Base-by-base conservation (phyloP, 257 asterid genomes). In the Nyctanthes arbortristis region DNA sequence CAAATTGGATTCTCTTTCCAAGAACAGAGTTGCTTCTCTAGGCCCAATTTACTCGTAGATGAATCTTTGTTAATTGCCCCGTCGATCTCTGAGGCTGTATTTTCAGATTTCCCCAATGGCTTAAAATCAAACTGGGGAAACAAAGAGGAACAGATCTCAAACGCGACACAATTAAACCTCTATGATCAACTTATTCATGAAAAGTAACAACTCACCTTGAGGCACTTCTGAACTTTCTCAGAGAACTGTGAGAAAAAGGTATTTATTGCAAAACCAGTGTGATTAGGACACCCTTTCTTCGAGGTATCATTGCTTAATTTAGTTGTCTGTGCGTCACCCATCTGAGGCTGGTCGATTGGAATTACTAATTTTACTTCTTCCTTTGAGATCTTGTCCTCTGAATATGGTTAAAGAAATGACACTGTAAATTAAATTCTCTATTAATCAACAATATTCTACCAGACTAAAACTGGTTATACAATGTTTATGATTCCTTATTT, bases 1-100 rank as follows among this genome's bases (percentile, higher is more conserved):
- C 96, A 93, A 28, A 18, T 65, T 28, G 94, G 97, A 67, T 89
- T 89, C 61, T 87, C 87, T 84, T 69, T 89, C 98, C 96, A 93
- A 40, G 92, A 84, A 61, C 70, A 71, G 75, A 93, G 47, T 74
- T 90, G 98, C 80, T 79, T 82, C 78, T 80, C 92, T 66, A 80
- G 82, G 61, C 77, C 83, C 78, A 85, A 77, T 43, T 77, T 78
- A 14, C 55, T n/a, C 8, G 59, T 56, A 31, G 85, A 59, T 7
- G 74, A 66, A 54, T 68, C 79, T 52, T 76, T 81, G 62, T 72
- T 67, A 40, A 55, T 72, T 67, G 77, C 39, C 6, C 61, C 30
- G 57, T 71, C 27, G 62, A 67, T 20, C 36, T 75, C 71, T 31
- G 79, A 54, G 67, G 57, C 37, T 2, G 63, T 28, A 36, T 24